Percentiles rank a stretch among this genome's conserved stretches.
Conservation (phyloP, 164 flowering plant species). For the Amborella trichopoda region DNA sequence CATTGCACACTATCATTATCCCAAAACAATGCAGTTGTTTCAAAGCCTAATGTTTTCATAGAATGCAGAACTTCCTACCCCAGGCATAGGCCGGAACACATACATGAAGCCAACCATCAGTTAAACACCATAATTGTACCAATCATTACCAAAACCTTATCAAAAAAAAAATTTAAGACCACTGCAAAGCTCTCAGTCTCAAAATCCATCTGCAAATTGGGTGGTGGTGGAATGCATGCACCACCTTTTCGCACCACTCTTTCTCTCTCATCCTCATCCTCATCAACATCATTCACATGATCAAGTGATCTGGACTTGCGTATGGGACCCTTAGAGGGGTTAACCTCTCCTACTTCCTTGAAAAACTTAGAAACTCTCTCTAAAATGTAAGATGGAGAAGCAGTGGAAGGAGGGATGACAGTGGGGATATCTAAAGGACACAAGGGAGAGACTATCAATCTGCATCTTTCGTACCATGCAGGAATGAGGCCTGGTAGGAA, state of each 20-base stretch:
- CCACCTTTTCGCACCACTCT: constrained; percentile 77
- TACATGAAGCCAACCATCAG: too few relatives aligned
- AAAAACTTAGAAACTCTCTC: constrained; percentile 89
- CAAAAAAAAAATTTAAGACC: too few relatives aligned
- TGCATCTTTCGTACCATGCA: constrained; percentile 92
- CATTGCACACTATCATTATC: too few relatives aligned
- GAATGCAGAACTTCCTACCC: too few relatives aligned
- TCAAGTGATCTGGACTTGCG: constrained; percentile 30
- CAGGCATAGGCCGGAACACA: too few relatives aligned
- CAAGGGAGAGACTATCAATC: constrained; percentile 95
- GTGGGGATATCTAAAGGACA: constrained; percentile 98
- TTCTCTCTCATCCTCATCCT: constrained; percentile 61
- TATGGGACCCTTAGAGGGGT: constrained; percentile 92
- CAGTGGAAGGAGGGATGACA: constrained; percentile 76
- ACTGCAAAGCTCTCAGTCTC: too few relatives aligned
- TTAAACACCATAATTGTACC: too few relatives aligned
- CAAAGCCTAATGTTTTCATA: too few relatives aligned
- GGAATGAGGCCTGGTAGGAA: constrained; percentile 98
- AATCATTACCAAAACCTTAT: too few relatives aligned
- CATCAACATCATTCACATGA: constrained; percentile 30
- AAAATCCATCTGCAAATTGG: constrained; percentile 57
- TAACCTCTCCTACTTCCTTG: constrained; percentile 87
- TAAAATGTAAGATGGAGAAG: constrained; percentile 59
- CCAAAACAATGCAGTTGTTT: too few relatives aligned
- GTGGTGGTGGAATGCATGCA: constrained; percentile 89